Evolutionary conservation across 2,329 filamentous ascomycete species (phyloP), one percentile per base, ranked within the genome.

Genomic region (Lachnellula suecica): DNA sequence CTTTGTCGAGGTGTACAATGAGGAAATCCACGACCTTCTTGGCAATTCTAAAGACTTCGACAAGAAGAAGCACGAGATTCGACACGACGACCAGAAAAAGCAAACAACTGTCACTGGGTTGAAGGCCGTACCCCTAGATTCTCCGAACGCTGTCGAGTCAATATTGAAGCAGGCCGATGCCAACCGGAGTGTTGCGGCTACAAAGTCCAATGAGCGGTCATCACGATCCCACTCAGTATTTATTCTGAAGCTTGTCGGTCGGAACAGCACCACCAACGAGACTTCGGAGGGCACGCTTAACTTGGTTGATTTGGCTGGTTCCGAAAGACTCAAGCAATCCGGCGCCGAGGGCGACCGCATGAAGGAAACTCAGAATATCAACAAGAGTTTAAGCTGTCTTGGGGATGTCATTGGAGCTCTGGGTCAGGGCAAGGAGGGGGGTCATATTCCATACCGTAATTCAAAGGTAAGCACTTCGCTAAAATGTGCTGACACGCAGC

Each of bases 1-100:
- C 51, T 99, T 99, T 66, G 85, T 97, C 13, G 94, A 99, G 68
- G 94, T 99, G 5, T 99, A 99, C 81, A 97, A 99, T 58, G 94
- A 99, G 68, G 94, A 95, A 56, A 79, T 99, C 58, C 91, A 97
- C 67, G 94, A 99, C 68, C 74, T 99, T 13, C 81, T 99, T 3
- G 85, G 86, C 11, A 82, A 79, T 49, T 82, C 87, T 0, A 85
- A 87, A 49, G 79, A 86, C 19, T 79, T 91, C 46, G 83, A 86
- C 57, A 90, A 87, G 72, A 90, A 88, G 72, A 96, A 90, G 72
- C 87, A 93, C 45, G 90, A 96, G 63, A 93, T 97, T 52, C 84
- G 89, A 2, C 94, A 97, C 61, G 93, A 97, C 64, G 83, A 91
- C 38, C 74, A 78, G 31, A 89, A 86, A 61, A 90, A 89, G 72